Evolutionary conservation across 352 stramenopile genomes (phyloP), one percentile per base, ranked within the genome.

Genomic region (Phytophthora aleatoria): DNA sequence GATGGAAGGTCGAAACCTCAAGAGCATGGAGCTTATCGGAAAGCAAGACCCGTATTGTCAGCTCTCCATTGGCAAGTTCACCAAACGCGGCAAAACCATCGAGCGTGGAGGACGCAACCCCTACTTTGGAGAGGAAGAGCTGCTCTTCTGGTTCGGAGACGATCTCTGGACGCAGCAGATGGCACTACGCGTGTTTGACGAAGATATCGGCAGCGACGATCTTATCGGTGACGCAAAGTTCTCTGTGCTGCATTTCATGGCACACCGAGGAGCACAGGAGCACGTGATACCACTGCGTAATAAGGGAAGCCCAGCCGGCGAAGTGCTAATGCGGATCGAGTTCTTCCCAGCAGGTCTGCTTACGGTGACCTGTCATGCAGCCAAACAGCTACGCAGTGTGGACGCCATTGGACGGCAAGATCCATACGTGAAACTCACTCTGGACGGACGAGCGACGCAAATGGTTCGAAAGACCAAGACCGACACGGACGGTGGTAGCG

Each of bases 21-120:
- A 95, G 50, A 96, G 85, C 64, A 95, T 95, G 83, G 91, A 97
- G 70, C 79, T 95, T 15, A 82, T 96, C 27, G 87, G 86, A 15
- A 95, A 94, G 70, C 90, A 97, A 47, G 90, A 97, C 44, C 92
- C 92, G 26, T 98, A 97, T 63, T 94, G 92, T 51, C 90, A 96
- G 48, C 73, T 97, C 30, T 75, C 77, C 12, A 77, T 97, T 26
- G 85, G 79, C 4, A 54, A 77, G 10, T 89, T 87, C 45, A 80
- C 67, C 2, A 89, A 95, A n/a, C 83, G 83, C 3, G 72, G 84
- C 60, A 94, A 90, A 62, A 93, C 84, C 0, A 48, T 90, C 24
- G 61, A 81, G 13, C 90, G 90, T 61, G 86, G 93, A 1, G 93
- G 94, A 4, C 88, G 79, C 1, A 91, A 97, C 15, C 94, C 93